A percentile compares a stretch with the other conserved stretches of the same genome.
These are phyloP conservation scores for Phytophthora macrochlamydospora DNA, from an alignment of 352 stramenopile species.

Conservation along the genomic window DNA sequence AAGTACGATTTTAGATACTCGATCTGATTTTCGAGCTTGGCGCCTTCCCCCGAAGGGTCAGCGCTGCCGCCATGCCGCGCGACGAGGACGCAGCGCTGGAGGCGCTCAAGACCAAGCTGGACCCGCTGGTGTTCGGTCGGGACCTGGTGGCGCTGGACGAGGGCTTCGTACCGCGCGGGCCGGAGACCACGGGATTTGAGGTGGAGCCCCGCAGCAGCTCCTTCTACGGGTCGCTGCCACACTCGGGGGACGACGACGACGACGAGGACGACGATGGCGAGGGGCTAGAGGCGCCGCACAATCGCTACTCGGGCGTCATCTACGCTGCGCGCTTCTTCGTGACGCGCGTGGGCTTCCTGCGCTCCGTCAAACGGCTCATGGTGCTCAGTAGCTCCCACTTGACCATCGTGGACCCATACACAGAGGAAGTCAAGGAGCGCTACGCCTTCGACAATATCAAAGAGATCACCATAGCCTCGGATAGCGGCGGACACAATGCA, in stretches of 20 bases:
- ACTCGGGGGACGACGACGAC: conserved; percentile 31
- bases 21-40: background rate
- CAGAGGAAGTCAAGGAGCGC: conserved; percentile 85
- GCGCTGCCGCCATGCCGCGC: conserved; percentile 33
- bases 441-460: conserved; percentile 90
- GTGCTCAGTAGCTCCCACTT: conserved; percentile 82
- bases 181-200: conserved; percentile 68
- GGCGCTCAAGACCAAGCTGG: conserved; percentile 64
- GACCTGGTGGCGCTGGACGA: conserved; percentile 62
- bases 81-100: conserved; percentile 58
- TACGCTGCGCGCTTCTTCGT: conserved; percentile 89
- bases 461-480: conserved; percentile 81
- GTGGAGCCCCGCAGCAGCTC: conserved; percentile 39
- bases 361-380: conserved; percentile 79
- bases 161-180: conserved; percentile 68
- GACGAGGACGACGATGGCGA: conserved; percentile 53
- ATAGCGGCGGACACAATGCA: conserved; percentile 68
- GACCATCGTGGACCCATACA: conserved; percentile 86
- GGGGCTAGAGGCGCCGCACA: conserved; percentile 48
- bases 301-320: conserved; percentile 84
- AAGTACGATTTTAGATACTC: background rate
- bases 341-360: conserved; percentile 80
- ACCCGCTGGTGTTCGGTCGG: conserved; percentile 57
- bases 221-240: conserved; percentile 37
- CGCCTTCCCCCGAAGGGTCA: conserved; percentile 9